Evolutionary conservation across 2,329 filamentous ascomycete species (phyloP).

Genomic region (Tolypocladium guangdongense): DNA sequence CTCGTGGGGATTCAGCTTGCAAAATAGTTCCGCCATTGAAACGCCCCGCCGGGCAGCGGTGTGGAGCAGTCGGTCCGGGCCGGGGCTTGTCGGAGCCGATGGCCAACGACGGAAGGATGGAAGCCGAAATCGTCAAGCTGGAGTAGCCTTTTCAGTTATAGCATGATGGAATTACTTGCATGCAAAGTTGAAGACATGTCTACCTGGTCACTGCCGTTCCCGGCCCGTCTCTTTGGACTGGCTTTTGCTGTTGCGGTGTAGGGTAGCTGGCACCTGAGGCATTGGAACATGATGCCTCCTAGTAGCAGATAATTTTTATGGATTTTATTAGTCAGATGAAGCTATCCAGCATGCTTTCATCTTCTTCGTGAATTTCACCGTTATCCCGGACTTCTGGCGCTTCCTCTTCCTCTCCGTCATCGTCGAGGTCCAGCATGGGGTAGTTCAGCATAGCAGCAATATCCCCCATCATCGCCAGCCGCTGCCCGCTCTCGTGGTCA

Average conservation of each 20-base stretch:
- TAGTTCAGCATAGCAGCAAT: conserved; percentile 88
- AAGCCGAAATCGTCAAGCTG: background rate
- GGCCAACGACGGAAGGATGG: too few species aligned
- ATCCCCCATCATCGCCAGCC: conserved; percentile 72
- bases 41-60: background rate
- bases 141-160: background rate
- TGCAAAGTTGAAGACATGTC: too few species aligned
- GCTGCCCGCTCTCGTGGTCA: conserved; percentile 84
- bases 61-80: background rate
- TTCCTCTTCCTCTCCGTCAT: conserved; percentile 43
- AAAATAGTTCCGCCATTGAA: background rate
- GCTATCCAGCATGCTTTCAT: conserved; percentile 19
- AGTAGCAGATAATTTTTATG: background rate
- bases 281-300: background rate
- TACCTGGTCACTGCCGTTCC: background rate
- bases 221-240: background rate
- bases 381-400: conserved; percentile 1
- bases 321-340: conserved; percentile 15
- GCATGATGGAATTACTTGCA: background rate
- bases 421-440: conserved; percentile 71
- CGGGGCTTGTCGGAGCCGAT: background rate
- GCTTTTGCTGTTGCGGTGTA: background rate
- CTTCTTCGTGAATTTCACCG: conserved; percentile 14
- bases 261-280: background rate
- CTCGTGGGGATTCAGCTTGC: background rate